A percentile compares a stretch with the other conserved stretches of the same genome.
These are phyloP conservation scores for Rhizophagus sp. DNA, from an alignment of 192 early-diverging fungal genomes.

Conservation along the genomic window DNA sequence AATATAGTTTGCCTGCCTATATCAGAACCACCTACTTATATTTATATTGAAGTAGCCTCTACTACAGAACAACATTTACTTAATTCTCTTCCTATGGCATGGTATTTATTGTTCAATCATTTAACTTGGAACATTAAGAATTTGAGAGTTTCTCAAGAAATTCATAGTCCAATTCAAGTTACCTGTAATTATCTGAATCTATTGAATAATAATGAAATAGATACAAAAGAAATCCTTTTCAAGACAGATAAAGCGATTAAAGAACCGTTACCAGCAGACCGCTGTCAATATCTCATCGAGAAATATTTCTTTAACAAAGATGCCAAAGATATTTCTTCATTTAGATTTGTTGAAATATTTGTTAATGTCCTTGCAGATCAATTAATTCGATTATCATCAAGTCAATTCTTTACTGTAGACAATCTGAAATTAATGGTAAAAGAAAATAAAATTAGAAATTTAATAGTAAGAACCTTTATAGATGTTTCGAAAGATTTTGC, in stretches of 20 bases:
- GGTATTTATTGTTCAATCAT: not conserved
- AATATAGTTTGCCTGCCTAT: not conserved
- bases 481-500: slow-evolving; percentile 20
- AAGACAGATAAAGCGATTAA: not conserved
- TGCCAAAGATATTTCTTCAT: slow-evolving; percentile 6
- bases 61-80: slow-evolving; percentile 23
- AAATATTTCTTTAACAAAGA: slow-evolving; percentile 32
- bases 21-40: not conserved
- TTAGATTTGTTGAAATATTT: slow-evolving; percentile 33
- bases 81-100: slow-evolving; percentile 17
- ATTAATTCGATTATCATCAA: slow-evolving; percentile 32
- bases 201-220: not conserved
- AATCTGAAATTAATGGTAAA: slow-evolving; percentile 30
- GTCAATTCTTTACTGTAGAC: slow-evolving; percentile 26
- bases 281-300: slow-evolving; percentile 15
- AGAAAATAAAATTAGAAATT: slow-evolving; percentile 11
- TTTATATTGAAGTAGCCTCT: slow-evolving; percentile 33
- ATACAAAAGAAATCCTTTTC: slow-evolving; percentile 20
- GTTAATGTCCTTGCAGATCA: slow-evolving; percentile 33
- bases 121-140: slow-evolving; percentile 24
- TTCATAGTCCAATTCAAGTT: slow-evolving; percentile 24
- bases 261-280: not conserved
- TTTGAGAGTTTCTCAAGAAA: slow-evolving; percentile 20
- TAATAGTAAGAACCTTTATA: slow-evolving; percentile 16
- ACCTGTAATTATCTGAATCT: slow-evolving; percentile 23